Base-by-base conservation (phyloP, 805 yeast genomes). In the Pichia manshurica region DNA sequence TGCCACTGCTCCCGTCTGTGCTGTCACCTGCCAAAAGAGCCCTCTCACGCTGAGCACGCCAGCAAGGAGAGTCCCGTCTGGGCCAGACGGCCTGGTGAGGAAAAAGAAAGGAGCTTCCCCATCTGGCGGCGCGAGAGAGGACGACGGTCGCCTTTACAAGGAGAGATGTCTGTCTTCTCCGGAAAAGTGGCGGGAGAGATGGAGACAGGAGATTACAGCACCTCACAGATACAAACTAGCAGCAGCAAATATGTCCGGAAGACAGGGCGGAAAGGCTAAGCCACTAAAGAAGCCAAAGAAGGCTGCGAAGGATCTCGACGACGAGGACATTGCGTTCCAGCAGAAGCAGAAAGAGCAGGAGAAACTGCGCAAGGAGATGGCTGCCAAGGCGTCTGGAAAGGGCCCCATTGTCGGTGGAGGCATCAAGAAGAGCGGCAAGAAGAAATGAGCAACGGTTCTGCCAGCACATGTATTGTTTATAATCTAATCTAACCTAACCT, bases 231-330 rank as follows among this genome's bases (percentile, higher is more conserved):
- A 12, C 15, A 29, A 29, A 25, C 29, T 25, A 25, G 29, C 29
- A 25, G 10, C 39, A 3, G 17, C 17, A 29, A 35, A 8, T 15
- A 88, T 89, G 96, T 88, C 96, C 44, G 89, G 96, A 61, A 89
- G 96, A 74, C 96, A 90, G 75, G 97, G 97, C 64, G 97, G 97
- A 63, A 90, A 90, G 68, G 81, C 90, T 51, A 90, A 90, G 81
- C 97, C 82, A 44, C 73, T 85, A 58, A 84, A 84, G 78, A 81
- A 81, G 8, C 85, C 91, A 57, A 91, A 84, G 83, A 88, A 88
- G 78, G 77, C 78, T 62, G 74, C 72, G 48, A 84, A 82, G 53
- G 88, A 84, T 28, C 65, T 70, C 52, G 95, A 89, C 65, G 96
- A 90, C 2, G 97, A 90, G 50, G 97, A 89, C 54, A 47, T 75